phyloP scores from a whole-genome alignment of 768 basidiomycete genomes.

The Agaricus subrufescens region DNA sequence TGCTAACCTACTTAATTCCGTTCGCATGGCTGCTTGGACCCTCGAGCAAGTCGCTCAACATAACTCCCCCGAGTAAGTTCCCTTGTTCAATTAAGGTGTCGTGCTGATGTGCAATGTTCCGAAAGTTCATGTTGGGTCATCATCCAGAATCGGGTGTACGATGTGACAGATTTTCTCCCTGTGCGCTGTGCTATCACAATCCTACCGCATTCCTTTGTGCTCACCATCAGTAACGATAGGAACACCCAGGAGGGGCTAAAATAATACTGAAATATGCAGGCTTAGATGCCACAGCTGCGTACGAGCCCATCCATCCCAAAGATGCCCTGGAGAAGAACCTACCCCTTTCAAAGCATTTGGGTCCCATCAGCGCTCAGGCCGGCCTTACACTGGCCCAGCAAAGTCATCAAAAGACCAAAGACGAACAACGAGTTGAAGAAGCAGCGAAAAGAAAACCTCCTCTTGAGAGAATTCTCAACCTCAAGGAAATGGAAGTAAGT shows the following conservation, averaged over 20 bases:
- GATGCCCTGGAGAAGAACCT: slow-evolving; percentile 74
- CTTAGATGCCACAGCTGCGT: slow-evolving; percentile 73
- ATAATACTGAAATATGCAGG: slow-evolving; percentile 86
- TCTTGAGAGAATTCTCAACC: slow-evolving; percentile 62
- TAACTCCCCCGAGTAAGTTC: slow-evolving; percentile 43
- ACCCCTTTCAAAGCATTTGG: slow-evolving; percentile 67
- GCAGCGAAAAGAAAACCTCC: slow-evolving; percentile 61
- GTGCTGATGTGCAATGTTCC: slow-evolving; percentile 7
- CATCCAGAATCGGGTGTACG: slow-evolving; percentile 76
- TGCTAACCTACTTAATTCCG: neutral
- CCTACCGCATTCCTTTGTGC: slow-evolving; percentile 1
- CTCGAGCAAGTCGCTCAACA: slow-evolving; percentile 61
- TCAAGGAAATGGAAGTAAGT: slow-evolving; percentile 79
- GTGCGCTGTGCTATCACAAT: slow-evolving; percentile 27
- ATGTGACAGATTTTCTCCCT: slow-evolving; percentile 75
- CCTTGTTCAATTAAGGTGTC: neutral
- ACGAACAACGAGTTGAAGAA: slow-evolving; percentile 62
- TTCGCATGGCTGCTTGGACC: slow-evolving; percentile 36
- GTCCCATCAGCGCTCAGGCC: slow-evolving; percentile 49
- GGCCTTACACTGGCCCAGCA: slow-evolving; percentile 31
- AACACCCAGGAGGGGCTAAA: slow-evolving; percentile 77
- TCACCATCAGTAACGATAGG: slow-evolving; percentile 27
- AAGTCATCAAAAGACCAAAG: slow-evolving; percentile 53
- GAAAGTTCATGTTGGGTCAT: slow-evolving; percentile 83
- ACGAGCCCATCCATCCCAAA: slow-evolving; percentile 82